Evolutionary conservation across 768 basidiomycete genomes (phyloP).

Genomic region (Multifurca ochricompacta): DNA sequence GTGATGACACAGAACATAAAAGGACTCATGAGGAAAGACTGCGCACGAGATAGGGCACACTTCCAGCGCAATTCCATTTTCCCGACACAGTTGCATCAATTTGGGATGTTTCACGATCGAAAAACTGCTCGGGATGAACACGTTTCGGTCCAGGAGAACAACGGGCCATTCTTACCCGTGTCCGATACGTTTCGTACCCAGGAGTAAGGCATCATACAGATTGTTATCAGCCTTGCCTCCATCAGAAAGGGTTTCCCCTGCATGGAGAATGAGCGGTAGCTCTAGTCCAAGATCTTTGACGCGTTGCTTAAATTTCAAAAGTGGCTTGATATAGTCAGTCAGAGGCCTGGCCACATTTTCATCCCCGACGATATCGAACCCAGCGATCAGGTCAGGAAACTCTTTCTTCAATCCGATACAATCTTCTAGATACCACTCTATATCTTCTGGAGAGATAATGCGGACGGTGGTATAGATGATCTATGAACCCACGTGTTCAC

Average conservation of each 20-base stretch:
- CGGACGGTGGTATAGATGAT: conserved; percentile 66
- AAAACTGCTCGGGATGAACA: conserved; percentile 36
- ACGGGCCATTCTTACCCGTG: conserved; percentile 47
- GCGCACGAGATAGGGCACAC: conserved; percentile 77
- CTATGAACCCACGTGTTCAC: conserved; percentile 29
- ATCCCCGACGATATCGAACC: conserved; percentile 76
- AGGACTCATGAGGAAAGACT: conserved; percentile 2
- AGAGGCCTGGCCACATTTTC: conserved; percentile 57
- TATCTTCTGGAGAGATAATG: conserved; percentile 43
- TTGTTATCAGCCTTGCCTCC: conserved; percentile 64
- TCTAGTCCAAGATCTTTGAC: conserved; percentile 50
- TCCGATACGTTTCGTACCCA: conserved; percentile 74
- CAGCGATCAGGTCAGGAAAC: conserved; percentile 70
- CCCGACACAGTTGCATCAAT: conserved; percentile 57
- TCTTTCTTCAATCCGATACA: conserved; percentile 65
- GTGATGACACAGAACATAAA: background rate
- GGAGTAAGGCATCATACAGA: conserved; percentile 68
- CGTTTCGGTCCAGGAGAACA: background rate
- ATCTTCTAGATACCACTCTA: conserved; percentile 65
- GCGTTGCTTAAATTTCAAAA: conserved; percentile 51
- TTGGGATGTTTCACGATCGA: conserved; percentile 73
- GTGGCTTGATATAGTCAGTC: conserved; percentile 51
- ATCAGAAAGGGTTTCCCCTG: conserved; percentile 75
- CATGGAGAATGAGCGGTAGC: conserved; percentile 74
- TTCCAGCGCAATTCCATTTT: conserved; percentile 58